A percentile compares a stretch with the other conserved stretches of the same genome.
Evolutionary conservation across 306 rosid genomes (phyloP).

Genomic region (Delonix regia): DNA sequence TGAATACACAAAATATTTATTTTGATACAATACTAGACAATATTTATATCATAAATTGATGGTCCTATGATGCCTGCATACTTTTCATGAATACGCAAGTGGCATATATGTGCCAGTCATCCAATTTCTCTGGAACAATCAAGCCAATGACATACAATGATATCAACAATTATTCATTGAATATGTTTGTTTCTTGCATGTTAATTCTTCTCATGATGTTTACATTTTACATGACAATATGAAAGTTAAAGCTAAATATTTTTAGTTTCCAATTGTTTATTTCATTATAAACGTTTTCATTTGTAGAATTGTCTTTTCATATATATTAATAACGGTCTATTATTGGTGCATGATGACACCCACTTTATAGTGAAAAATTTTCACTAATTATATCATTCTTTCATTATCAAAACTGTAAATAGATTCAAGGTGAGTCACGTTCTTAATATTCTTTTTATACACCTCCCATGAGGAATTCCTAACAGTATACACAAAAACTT

Average conservation of each 20-base stretch:
- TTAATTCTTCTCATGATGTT: not conserved
- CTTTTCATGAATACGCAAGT: not conserved
- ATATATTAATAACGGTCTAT: not conserved
- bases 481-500: not conserved
- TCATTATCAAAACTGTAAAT: not conserved
- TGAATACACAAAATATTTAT: not conserved
- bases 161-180: not conserved
- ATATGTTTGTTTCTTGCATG: not conserved
- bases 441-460: not conserved
- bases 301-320: not conserved
- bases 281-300: not conserved
- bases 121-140: not conserved
- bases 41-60: not conserved
- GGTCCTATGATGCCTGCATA: not conserved
- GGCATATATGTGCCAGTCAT: not conserved
- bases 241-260: not conserved
- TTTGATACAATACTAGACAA: not conserved
- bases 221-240: not conserved
- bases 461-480: not conserved
- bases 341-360: not conserved
- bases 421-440: slow-evolving; percentile 1
- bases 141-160: not conserved
- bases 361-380: not conserved
- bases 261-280: not conserved
- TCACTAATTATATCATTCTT: not conserved